These are phyloP conservation scores for Fusarium equiseti DNA, from an alignment of 2,329 filamentous ascomycete genomes.

Conservation along the genomic window DNA sequence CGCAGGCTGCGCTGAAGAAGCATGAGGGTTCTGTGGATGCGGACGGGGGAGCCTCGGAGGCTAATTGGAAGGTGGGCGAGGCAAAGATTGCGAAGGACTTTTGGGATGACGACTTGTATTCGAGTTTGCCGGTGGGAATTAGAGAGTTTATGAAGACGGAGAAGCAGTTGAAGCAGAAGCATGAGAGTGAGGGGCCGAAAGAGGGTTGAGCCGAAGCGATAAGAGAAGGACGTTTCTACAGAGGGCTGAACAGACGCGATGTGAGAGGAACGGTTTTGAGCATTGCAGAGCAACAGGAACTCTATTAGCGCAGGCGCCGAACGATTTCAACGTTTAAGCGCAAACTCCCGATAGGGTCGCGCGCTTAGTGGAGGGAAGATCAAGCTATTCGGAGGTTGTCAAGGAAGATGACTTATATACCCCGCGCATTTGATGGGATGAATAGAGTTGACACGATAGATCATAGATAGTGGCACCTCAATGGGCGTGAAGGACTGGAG, in stretches of 20 bases:
- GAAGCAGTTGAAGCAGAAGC: conserved; percentile 86
- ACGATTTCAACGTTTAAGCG: neutral
- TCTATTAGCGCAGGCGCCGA: neutral
- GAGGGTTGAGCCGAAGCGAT: conserved; percentile 51
- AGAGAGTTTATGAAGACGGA: conserved; percentile 97
- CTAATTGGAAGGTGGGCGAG: conserved; percentile 68
- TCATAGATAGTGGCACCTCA: neutral
- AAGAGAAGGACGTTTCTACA: neutral
- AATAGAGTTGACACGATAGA: neutral
- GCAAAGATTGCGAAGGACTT: conserved; percentile 63
- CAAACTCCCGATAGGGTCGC: neutral
- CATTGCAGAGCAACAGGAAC: neutral
- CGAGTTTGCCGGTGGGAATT: conserved; percentile 88
- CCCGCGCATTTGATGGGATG: neutral
- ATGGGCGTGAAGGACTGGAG: neutral
- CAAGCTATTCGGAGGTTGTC: neutral
- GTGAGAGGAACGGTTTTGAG: neutral
- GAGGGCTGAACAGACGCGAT: neutral
- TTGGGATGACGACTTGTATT: conserved; percentile 78
- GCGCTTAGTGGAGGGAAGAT: neutral
- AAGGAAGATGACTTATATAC: neutral
- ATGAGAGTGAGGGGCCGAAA: conserved; percentile 67
- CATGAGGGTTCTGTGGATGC: conserved; percentile 75
- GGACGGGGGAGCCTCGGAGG: conserved; percentile 80
- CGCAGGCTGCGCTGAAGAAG: conserved; percentile 65